phyloP scores from a whole-genome alignment of 2,329 filamentous ascomycete species.

The Aspergillus sp. region DNA sequence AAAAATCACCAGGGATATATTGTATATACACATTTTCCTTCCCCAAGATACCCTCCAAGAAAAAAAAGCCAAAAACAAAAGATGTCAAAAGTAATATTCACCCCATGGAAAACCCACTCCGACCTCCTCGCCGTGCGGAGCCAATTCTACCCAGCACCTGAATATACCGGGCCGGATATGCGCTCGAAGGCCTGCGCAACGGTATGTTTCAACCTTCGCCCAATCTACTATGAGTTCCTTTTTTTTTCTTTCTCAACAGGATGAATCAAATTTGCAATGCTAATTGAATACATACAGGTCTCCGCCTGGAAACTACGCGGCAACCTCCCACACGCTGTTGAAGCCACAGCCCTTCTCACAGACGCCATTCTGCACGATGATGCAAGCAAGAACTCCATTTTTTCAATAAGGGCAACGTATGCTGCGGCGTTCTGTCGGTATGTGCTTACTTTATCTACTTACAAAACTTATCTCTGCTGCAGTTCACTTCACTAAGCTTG shows the following conservation, averaged over 20 bases:
- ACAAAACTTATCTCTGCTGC: no score
- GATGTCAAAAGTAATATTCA: conserved; percentile 44
- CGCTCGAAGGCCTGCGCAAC: conserved; percentile 40
- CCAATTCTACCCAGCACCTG: conserved; percentile 40
- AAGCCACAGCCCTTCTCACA: conserved; percentile 47
- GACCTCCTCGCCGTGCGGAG: conserved; percentile 38
- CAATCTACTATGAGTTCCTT: no score
- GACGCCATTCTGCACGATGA: conserved; percentile 48
- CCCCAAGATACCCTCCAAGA: background rate
- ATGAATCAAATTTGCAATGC: background rate
- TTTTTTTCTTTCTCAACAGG: no score
- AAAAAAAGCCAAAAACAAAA: background rate
- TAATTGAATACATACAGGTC: conserved; percentile 30
- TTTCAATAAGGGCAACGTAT: conserved; percentile 47
- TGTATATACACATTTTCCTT: background rate
- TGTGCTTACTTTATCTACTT: conserved; percentile 10
- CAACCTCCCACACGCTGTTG: conserved; percentile 47
- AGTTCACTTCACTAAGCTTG: no score
- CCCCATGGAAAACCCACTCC: conserved; percentile 41
- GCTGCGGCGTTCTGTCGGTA: conserved; percentile 48
- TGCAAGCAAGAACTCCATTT: conserved; percentile 41
- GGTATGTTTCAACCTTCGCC: conserved; percentile 27
- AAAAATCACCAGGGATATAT: conserved; percentile 17
- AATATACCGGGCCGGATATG: conserved; percentile 36
- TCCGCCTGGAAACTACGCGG: conserved; percentile 46